phyloP scores from a whole-genome alignment of 2,329 filamentous ascomycete genomes.

The Xylaria sp. region DNA sequence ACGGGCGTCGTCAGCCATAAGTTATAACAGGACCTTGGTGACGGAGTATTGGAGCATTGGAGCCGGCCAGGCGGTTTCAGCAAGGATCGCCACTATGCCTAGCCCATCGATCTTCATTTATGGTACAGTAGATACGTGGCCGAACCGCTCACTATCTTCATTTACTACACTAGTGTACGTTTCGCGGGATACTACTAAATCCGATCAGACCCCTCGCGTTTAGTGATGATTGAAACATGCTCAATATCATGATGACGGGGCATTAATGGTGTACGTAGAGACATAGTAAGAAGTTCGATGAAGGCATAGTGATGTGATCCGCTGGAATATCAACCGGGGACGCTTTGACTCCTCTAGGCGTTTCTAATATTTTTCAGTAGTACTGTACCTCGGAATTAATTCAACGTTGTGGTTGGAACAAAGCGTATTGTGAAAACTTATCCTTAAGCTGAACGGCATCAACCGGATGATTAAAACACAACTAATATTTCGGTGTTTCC shows the following conservation, averaged over 20 bases:
- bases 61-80: constrained; percentile 15
- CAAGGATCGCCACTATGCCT: constrained; percentile 17
- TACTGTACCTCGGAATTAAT: not conserved
- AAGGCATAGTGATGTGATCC: not conserved
- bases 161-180: too few relatives aligned
- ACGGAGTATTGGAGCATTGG: too few relatives aligned
- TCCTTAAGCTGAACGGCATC: not conserved
- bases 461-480: not conserved
- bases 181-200: not conserved
- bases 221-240: not conserved
- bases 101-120: constrained; percentile 9
- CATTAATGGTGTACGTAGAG: not conserved
- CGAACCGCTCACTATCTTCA: too few relatives aligned
- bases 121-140: too few relatives aligned
- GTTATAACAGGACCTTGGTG: not conserved
- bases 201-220: not conserved
- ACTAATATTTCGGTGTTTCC: not conserved
- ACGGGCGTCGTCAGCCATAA: constrained; percentile 11
- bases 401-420: not conserved
- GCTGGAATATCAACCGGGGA: not conserved
- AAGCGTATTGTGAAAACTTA: not conserved
- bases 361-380: too few relatives aligned
- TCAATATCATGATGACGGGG: too few relatives aligned
- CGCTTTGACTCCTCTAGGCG: not conserved
- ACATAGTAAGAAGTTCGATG: not conserved